phyloP scores from a whole-genome alignment of 2,329 filamentous ascomycete species.

The Beauveria medogensis region DNA sequence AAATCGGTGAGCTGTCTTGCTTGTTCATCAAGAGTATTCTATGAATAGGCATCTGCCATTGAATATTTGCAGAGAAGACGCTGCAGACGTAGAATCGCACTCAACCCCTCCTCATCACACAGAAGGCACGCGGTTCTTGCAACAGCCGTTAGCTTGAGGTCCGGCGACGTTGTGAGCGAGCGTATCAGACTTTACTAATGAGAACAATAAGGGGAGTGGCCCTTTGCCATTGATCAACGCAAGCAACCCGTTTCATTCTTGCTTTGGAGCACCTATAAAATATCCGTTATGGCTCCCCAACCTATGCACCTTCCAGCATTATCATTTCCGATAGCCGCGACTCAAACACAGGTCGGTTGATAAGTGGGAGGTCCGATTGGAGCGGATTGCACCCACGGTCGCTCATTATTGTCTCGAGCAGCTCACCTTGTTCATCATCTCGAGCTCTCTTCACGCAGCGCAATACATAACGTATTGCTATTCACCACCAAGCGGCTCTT shows the following conservation, averaged over 20 bases:
- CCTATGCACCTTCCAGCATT: neutral
- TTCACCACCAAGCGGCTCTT: neutral
- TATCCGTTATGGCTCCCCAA: neutral
- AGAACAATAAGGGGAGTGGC: neutral
- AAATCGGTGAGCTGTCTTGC: neutral
- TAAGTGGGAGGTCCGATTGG: neutral
- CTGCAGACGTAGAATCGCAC: no score
- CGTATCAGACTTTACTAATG: neutral
- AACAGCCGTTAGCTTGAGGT: no score
- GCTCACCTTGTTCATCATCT: neutral
- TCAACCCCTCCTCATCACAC: no score
- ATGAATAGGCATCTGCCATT: neutral
- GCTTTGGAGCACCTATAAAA: neutral
- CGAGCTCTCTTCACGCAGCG: neutral
- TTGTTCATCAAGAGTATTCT: neutral
- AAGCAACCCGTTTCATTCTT: neutral
- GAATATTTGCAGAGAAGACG: neutral
- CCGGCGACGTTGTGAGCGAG: neutral
- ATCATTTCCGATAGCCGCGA: neutral
- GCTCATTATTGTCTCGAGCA: neutral
- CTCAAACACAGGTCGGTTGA: neutral
- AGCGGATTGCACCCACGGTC: neutral
- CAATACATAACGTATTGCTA: neutral
- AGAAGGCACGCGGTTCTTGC: no score
- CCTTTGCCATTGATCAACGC: neutral